Evolutionary conservation across 371 early-diverging fungal genomes (phyloP), one percentile per base, ranked within the genome.

Genomic region (Chytridium lagenaria): DNA sequence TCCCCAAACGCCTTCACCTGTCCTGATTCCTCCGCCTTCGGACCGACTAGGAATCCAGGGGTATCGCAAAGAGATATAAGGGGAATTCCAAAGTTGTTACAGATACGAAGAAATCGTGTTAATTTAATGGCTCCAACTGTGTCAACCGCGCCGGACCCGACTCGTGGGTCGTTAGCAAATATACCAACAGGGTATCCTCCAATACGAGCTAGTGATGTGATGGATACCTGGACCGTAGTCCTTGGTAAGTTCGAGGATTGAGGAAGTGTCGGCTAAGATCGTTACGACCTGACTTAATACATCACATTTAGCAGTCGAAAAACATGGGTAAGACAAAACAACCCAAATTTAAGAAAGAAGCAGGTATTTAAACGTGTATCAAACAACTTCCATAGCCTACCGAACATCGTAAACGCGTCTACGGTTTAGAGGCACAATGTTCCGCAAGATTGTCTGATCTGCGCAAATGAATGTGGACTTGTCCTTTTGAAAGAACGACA

Each of bases 151-250:
- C 76, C 76, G 23, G 68, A 66, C n/a, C 49, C 30, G 23, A 34
- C 51, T 15, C 5, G 23, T 3, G 72, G 31, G 61, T 96, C 95
- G 82, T 96, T 96, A 75, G 95, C 97, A 30, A 96, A 82, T 67
- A 96, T 93, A 74, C 96, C 97, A 7, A 96, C 93, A 7, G 94
- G 94, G 68, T 90, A 85, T 30, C 97, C 97, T 67, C 93, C 88
- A 38, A 96, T 88, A 61, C 90, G 91, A 3, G 95, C 93, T 81
- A 96, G 50, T 38, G 38, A 16, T 38, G 74, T 73, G 52, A 77
- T 70, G 1, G n/a, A 77, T 64, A 1, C 50, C 39, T 1, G 69
- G 23, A 7, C 67, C 74, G 37, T 61, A 70, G 0, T 66, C 37
- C 22, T 31, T 31, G 12, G 51, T 51, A 0, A 77, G 51, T 55